Conservation (phyloP, 1,284 basidiomycete genomes). For the Cutaneotrichosporon mucoides region DNA sequence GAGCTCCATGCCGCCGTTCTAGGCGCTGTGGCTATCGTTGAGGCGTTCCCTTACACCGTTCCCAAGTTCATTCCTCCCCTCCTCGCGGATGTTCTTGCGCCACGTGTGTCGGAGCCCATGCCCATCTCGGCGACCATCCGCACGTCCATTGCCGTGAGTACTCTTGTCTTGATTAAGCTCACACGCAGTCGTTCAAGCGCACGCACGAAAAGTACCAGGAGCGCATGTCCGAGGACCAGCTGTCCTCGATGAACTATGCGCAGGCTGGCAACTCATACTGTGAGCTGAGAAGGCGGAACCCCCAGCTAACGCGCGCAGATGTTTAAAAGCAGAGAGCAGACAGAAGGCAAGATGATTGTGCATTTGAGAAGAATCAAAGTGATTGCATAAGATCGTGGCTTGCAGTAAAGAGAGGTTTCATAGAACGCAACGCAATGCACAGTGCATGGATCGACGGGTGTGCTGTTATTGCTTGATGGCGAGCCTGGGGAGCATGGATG, state of each 20-base stretch:
- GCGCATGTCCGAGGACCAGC: slow-evolving; percentile 83
- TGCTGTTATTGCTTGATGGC: too few species aligned
- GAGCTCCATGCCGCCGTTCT: slow-evolving; percentile 84
- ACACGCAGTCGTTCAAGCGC: slow-evolving; percentile 46
- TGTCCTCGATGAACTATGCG: slow-evolving; percentile 80
- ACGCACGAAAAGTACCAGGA: slow-evolving; percentile 63
- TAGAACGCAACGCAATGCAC: slow-evolving; percentile 2
- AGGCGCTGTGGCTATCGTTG: slow-evolving; percentile 59
- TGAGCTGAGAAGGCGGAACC: too few species aligned
- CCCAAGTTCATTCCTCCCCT: slow-evolving; percentile 56
- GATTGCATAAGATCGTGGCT: background rate
- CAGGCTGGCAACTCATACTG: slow-evolving; percentile 88
- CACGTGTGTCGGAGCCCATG: slow-evolving; percentile 80
- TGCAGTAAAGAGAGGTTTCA: background rate
- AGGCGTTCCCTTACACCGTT: slow-evolving; percentile 60
- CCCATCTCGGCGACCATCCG: slow-evolving; percentile 89
- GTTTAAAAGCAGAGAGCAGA: slow-evolving; percentile 24
- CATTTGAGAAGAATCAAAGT: background rate
- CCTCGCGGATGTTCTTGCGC: slow-evolving; percentile 44
- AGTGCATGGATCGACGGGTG: background rate
- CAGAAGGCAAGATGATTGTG: background rate
- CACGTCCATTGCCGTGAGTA: slow-evolving; percentile 64
- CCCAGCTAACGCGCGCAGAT: slow-evolving; percentile 8
- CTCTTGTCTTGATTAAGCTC: slow-evolving; percentile 51
- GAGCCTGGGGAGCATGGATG: too few species aligned